A percentile compares a stretch with the other conserved stretches of the same genome.
Evolutionary conservation across 345 rosid species (phyloP).

Genomic region (Salix exigua): DNA sequence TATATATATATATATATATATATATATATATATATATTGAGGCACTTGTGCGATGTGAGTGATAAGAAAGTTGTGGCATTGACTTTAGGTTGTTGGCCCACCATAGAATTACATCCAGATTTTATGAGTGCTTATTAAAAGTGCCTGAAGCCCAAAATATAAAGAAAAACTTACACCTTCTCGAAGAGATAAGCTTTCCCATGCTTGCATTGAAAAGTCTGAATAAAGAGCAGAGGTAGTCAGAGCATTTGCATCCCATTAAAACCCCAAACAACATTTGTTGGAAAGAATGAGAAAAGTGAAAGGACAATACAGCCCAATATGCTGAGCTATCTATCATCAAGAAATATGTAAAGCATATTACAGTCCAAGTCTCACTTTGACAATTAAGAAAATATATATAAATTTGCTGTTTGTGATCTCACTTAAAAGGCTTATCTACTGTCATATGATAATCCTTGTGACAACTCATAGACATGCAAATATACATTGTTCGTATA

Average conservation of each 20-base stretch:
- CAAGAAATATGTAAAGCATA: not conserved
- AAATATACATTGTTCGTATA: not conserved
- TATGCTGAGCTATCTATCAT: constrained; percentile 1
- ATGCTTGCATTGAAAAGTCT: constrained; percentile 86
- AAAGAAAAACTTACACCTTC: constrained; percentile 82
- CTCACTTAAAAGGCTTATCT: not conserved
- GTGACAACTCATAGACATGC: not conserved
- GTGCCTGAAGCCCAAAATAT: constrained; percentile 29
- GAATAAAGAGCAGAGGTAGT: constrained; percentile 38
- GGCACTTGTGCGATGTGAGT: not conserved
- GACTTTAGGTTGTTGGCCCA: not conserved
- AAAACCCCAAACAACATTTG: constrained; percentile 11
- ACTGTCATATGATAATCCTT: not conserved
- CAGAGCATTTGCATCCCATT: constrained; percentile 28
- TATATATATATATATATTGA: not conserved
- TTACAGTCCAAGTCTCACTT: not conserved
- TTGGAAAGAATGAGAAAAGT: constrained; percentile 3
- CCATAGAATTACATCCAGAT: not conserved
- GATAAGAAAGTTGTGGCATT: not conserved
- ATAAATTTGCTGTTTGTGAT: not conserved
- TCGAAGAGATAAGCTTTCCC: constrained; percentile 97
- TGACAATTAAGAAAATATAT: not conserved
- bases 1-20: not conserved
- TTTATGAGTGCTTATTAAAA: not conserved
- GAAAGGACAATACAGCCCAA: not conserved